Evolutionary conservation across 2,329 filamentous ascomycete species (phyloP).

Genomic region (Cladosporium sp.): DNA sequence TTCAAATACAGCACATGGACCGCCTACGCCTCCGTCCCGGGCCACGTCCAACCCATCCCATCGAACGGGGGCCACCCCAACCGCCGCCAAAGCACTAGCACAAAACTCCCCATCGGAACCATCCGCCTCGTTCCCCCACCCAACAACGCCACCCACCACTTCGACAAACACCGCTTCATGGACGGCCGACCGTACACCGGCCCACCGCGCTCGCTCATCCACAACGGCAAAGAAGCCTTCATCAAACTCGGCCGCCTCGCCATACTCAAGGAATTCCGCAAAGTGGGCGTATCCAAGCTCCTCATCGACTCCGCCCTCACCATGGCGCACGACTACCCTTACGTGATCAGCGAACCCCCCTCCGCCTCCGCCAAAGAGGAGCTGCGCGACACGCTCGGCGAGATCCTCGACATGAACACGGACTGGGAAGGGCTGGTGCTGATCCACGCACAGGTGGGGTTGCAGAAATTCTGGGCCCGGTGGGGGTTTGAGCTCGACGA

Average conservation of each 20-base stretch:
- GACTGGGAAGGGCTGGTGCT: slow-evolving; percentile 73
- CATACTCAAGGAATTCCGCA: slow-evolving; percentile 49
- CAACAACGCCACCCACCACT: slow-evolving; percentile 39
- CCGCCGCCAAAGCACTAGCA: slow-evolving; percentile 33
- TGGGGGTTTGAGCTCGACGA: slow-evolving; percentile 73
- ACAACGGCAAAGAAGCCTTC: slow-evolving; percentile 67
- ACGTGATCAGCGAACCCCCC: slow-evolving; percentile 36
- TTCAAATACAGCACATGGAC: slow-evolving; percentile 54
- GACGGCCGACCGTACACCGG: slow-evolving; percentile 21
- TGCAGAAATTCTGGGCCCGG: slow-evolving; percentile 62
- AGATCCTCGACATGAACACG: slow-evolving; percentile 26
- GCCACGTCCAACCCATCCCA: slow-evolving; percentile 19
- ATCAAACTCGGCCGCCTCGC: slow-evolving; percentile 78
- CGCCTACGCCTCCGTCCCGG: slow-evolving; percentile 63
- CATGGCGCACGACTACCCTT: slow-evolving; percentile 63
- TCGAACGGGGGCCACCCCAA: slow-evolving; percentile 13
- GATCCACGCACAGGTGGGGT: slow-evolving; percentile 70
- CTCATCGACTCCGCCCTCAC: slow-evolving; percentile 63
- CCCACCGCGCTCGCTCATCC: slow-evolving; percentile 41
- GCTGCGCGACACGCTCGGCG: slow-evolving; percentile 29
- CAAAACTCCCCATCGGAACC: slow-evolving; percentile 62
- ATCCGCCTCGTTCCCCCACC: slow-evolving; percentile 80
- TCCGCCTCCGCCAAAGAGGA: slow-evolving; percentile 26
- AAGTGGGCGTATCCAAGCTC: slow-evolving; percentile 56
- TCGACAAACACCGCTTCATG: slow-evolving; percentile 12